phyloP scores from a whole-genome alignment of 2,329 filamentous ascomycete genomes.

The Raffaelea albimanens region DNA sequence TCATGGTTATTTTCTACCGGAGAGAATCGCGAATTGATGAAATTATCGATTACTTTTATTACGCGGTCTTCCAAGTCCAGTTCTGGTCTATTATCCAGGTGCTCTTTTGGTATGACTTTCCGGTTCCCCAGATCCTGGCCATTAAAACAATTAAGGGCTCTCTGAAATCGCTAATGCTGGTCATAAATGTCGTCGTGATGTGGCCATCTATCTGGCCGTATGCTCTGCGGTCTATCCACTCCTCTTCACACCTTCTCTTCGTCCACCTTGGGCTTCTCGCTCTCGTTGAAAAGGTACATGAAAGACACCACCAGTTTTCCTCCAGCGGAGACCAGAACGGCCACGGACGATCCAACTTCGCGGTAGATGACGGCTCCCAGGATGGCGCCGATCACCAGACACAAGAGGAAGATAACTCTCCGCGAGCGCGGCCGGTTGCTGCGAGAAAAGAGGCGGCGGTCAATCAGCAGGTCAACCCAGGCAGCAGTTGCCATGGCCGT shows the following conservation, averaged over 20 bases:
- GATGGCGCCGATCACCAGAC: conserved; percentile 38
- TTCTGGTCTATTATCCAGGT: no score
- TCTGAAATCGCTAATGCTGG: no score
- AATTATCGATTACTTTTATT: no score
- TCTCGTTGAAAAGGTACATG: conserved; percentile 32
- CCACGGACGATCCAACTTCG: conserved; percentile 29
- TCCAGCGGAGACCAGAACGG: conserved; percentile 31
- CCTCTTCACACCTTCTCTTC: conserved; percentile 6
- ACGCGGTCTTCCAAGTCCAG: no score
- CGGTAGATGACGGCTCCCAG: conserved; percentile 41
- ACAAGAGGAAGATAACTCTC: conserved; percentile 36
- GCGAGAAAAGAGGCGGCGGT: conserved; percentile 35
- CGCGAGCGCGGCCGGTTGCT: conserved; percentile 41
- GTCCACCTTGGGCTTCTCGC: conserved; percentile 19
- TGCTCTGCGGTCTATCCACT: no score
- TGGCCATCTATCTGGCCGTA: background rate
- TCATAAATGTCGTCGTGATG: background rate
- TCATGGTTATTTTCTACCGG: no score
- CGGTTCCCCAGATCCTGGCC: no score
- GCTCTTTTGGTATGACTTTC: no score
- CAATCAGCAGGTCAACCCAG: conserved; percentile 50
- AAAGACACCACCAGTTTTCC: conserved; percentile 35
- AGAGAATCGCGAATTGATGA: no score
- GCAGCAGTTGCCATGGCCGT: conserved; percentile 58
- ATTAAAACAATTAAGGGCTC: no score